Base-by-base conservation (phyloP, 495 filamentous ascomycete species). In the Venustampulla echinocandica region DNA sequence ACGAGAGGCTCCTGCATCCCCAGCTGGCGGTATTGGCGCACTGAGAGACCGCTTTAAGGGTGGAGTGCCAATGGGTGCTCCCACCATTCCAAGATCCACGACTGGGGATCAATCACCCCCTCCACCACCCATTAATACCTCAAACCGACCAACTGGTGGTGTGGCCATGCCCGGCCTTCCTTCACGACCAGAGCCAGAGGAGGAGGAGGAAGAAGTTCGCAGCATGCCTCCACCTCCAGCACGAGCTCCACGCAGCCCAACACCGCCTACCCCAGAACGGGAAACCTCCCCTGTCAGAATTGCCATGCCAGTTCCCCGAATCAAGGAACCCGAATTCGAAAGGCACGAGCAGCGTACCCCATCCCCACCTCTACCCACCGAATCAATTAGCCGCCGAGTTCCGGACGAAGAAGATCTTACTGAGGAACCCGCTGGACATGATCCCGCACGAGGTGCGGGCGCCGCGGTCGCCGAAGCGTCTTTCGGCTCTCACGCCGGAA, bases 231-330 rank as follows among this genome's bases (percentile, higher is more conserved):
- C 79, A 13, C 79, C 85, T n/a, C 74, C 74, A 30, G 7, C 27
- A 14, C 68, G 64, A 18, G 69, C 70, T 19, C 71, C 72, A 21
- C 72, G 77, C 22, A 80, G 77, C 39, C 80, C 81, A 27, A 79
- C 74, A 24, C 81, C 81, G 17, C 32, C 68, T 71, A 70, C 74
- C 10, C 76, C 77, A 19, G 56, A 33, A 61, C 71, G 45, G 66
- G 75, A 53, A 61, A 77, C 51, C 50, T 90, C 88, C 2, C 92
- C 93, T 10, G 81, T 94, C 49, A 83, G 85, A 32, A 73, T 97
- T 54, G 89, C 88, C 15, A 82, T 93, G 67, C 93, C 92, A 1
- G 84, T 97, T 49, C 70, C 78, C 24, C 81, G 85, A 43, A 71
- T 69, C 35, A 56, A 66, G 6, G 73, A 73, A 28, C 66, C 75